Base-by-base conservation (phyloP, 441 rosid genomes). In the Adansonia rubrostipa region DNA sequence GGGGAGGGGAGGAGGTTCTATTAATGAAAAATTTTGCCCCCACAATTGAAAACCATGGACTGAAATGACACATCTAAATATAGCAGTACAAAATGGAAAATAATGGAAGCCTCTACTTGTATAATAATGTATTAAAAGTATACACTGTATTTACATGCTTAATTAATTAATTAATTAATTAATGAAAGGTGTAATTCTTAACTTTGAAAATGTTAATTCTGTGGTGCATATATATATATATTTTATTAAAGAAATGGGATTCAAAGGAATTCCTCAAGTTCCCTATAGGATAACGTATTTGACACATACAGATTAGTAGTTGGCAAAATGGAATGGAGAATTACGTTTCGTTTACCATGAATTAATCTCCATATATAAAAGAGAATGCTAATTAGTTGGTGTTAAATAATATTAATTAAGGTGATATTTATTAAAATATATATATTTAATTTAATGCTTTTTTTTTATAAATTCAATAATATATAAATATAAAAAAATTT, bases 161-260 rank as follows among this genome's bases (percentile, higher is more conserved):
- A 28, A 28, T 28, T 28, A 28, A 28, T 28, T 28, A 28, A 28
- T 28, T 28, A 28, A 28, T 50, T 13, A 50, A 17, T 57, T 22
- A 7, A 17, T 19, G 3, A 3, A 24, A 69, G 36, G 17, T 71
- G 8, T 19, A 28, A 6, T 14, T 22, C 28, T 70, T 14, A 28
- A n/a, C n/a, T 53, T 53, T 1, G 48, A 53, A 71, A 53, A 28
- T n/a, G 62, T 33, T 28, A 53, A 13, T 14, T 22, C 40, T 69
- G 33, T 19, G 1, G 42, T 28, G 22, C 4, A 4, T 33, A 28
- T 51, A 9, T 5, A 47, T 53, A 2, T 1, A 2, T 45, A 53
- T 71, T 73, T 40, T 63, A 28, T 51, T 17, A 73, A 56, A 56
- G 9, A 17, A 72, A 54, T 54, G 63, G 50, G 50, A 71, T 54